Conservation (phyloP, 2,329 filamentous ascomycete genomes). For the Penicillium paneum region DNA sequence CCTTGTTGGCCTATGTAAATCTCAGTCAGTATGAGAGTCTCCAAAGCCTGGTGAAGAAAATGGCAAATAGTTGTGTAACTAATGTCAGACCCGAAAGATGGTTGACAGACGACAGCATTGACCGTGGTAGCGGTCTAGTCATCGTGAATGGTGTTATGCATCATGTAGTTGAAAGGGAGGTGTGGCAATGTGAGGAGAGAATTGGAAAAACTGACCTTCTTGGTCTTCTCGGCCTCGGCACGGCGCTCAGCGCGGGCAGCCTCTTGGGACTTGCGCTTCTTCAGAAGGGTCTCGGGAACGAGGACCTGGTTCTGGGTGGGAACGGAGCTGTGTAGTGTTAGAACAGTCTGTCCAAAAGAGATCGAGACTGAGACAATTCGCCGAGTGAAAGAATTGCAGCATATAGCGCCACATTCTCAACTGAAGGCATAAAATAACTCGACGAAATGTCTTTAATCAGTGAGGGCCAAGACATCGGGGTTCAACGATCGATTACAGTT, state of each 20-base stretch:
- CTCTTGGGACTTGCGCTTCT: conserved; percentile 99
- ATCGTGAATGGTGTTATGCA: conserved; percentile 72
- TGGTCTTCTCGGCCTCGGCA: conserved; percentile 78
- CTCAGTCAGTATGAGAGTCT: conserved; percentile 27
- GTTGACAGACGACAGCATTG: conserved; percentile 84
- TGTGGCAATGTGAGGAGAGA: background rate
- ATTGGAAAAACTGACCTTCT: conserved; percentile 65
- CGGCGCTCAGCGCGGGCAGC: conserved; percentile 90
- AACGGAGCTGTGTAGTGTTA: conserved; percentile 71
- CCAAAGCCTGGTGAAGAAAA: conserved; percentile 11
- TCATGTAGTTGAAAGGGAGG: conserved; percentile 56
- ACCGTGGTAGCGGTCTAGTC: conserved; percentile 77
- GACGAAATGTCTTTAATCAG: conserved; percentile 75
- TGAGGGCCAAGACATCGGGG: conserved; percentile 52
- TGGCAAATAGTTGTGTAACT: conserved; percentile 20
- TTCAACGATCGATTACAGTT: background rate
- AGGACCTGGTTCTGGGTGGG: conserved; percentile 93
- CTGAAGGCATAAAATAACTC: conserved; percentile 69
- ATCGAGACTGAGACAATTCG: conserved; percentile 61
- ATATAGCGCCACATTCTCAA: conserved; percentile 84
- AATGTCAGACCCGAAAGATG: conserved; percentile 70
- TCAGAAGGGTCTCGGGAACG: conserved; percentile 98
- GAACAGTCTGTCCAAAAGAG: conserved; percentile 73
- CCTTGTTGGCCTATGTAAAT: conserved; percentile 78
- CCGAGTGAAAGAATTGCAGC: conserved; percentile 90